Base-by-base conservation (phyloP, 768 basidiomycete genomes). In the Leccinum pellstonianum region DNA sequence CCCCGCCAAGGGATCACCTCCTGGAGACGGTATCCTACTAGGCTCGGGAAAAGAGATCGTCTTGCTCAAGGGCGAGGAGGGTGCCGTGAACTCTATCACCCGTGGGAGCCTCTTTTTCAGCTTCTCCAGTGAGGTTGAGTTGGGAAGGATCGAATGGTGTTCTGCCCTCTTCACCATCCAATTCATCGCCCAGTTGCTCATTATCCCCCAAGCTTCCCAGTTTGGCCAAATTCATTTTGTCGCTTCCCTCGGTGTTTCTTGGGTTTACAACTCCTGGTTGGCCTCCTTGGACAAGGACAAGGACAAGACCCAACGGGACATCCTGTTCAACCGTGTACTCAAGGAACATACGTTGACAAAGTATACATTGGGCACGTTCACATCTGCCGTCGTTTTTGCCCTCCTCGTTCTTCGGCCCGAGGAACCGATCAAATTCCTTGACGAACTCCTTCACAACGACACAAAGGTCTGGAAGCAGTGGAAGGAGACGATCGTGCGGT, bases 191-290 rank as follows among this genome's bases (percentile, higher is more conserved):
- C 72, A 73, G 52, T 62, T 73, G 2, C 49, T 73, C 55, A 61
- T 73, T 19, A 67, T 70, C 19, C 71, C 47, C 47, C 21, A 23
- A 1, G 47, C 47, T 21, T 48, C 5, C 21, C 21, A 4, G 4
- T 5, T 12, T 19, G 72, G 72, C 1, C 72, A 72, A 54, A 52
- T 71, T 49, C 57, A 72, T 62, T 72, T 73, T 55, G 38, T 71
- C 11, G 27, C 52, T 5, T 63, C 70, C 0, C 62, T 73, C 7
- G 68, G 41, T 3, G 62, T 68, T 4, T 71, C 72, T 5, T 70
- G 67, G 67, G 1, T 62, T 5, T 70, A 72, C 59, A 73, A 68
- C 35, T 58, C 57, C 8, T 68, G 50, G 23, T 50, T 72, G n/a
- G 64, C 70, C 5, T 62, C 64, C 8, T 64, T 77, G 70, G 75